These are phyloP conservation scores for Pythium utonaiense DNA, from an alignment of 352 stramenopile genomes.

Conservation along the genomic window DNA sequence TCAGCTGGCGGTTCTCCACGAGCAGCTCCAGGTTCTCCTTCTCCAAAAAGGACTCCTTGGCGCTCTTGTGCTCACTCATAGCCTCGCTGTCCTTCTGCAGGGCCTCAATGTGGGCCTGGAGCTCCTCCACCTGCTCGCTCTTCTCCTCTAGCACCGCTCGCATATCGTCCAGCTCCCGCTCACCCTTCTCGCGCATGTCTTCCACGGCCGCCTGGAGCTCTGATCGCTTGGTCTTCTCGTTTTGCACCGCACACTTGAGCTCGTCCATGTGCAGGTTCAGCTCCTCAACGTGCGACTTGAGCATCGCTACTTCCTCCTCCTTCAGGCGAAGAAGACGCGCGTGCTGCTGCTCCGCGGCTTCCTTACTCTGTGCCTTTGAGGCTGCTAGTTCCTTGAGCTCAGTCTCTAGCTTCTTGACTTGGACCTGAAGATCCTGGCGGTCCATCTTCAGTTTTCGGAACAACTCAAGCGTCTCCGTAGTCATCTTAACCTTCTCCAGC, in stretches of 20 bases:
- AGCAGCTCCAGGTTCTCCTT: conserved; percentile 68
- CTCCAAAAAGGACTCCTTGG: conserved; percentile 53
- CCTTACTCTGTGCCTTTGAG: conserved; percentile 18
- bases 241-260: conserved; percentile 30
- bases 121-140: conserved; percentile 34
- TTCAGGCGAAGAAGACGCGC: conserved; percentile 30
- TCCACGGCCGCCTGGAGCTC: conserved; percentile 31
- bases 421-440: conserved; percentile 42
- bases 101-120: conserved; percentile 32
- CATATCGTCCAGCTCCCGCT: conserved; percentile 52
- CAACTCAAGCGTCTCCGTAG: conserved; percentile 58
- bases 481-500: conserved; percentile 84
- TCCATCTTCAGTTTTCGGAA: conserved; percentile 69
- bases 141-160: conserved; percentile 45
- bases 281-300: conserved; percentile 42
- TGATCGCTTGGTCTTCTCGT: conserved; percentile 32
- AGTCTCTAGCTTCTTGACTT: conserved; percentile 27
- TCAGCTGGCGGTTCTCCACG: conserved; percentile 54
- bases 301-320: conserved; percentile 36
- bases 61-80: conserved; percentile 29
- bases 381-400: conserved; percentile 13
- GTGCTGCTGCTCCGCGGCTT: conserved; percentile 24
- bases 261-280: conserved; percentile 41
- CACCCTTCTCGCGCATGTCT: conserved; percentile 46
- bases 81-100: conserved; percentile 27